Percentiles rank a stretch among this genome's conserved stretches.
Evolutionary conservation across 2,329 filamentous ascomycete species (phyloP).

Genomic region (Aurifilum marmelostoma): DNA sequence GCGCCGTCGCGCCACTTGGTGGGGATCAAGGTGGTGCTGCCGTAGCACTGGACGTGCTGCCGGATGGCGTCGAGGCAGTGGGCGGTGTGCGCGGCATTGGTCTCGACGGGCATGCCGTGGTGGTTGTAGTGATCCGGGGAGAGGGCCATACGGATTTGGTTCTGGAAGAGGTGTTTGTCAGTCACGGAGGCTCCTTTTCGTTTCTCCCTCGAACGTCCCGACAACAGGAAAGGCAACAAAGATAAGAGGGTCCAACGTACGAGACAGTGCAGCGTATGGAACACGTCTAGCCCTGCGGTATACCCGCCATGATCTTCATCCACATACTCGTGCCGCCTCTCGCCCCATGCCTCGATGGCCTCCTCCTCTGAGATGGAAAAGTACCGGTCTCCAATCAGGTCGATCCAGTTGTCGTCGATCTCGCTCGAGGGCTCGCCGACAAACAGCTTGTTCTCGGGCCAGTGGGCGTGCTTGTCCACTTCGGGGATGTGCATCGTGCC

Average conservation of each 20-base stretch:
- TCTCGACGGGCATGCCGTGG: constrained; percentile 13
- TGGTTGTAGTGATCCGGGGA: constrained; percentile 30
- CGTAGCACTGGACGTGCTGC: constrained; percentile 33
- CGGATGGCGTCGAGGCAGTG: constrained; percentile 34
- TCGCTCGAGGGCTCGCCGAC: constrained; percentile 20
- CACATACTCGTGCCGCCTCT: constrained; percentile 21
- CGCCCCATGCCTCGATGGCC: constrained; percentile 25
- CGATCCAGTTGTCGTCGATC: constrained; percentile 26
- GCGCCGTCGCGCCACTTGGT: constrained; percentile 30
- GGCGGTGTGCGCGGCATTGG: constrained; percentile 26
- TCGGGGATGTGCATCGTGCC: constrained; percentile 24
- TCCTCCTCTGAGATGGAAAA: constrained; percentile 27
- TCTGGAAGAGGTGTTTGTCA: constrained; percentile 12
- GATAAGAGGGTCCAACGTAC: constrained; percentile 8
- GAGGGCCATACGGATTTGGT: constrained; percentile 31
- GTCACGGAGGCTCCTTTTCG: no score
- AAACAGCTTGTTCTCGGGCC: constrained; percentile 25
- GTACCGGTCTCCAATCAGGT: constrained; percentile 27
- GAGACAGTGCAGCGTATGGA: constrained; percentile 33
- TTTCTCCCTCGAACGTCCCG: no score
- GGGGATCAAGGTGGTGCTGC: constrained; percentile 31
- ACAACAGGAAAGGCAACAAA: background rate
- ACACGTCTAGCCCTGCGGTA: constrained; percentile 30
- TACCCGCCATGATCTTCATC: constrained; percentile 28
- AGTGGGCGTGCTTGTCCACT: constrained; percentile 15